Conservation (phyloP, 257 asterid species). For the Misopates orontium region DNA sequence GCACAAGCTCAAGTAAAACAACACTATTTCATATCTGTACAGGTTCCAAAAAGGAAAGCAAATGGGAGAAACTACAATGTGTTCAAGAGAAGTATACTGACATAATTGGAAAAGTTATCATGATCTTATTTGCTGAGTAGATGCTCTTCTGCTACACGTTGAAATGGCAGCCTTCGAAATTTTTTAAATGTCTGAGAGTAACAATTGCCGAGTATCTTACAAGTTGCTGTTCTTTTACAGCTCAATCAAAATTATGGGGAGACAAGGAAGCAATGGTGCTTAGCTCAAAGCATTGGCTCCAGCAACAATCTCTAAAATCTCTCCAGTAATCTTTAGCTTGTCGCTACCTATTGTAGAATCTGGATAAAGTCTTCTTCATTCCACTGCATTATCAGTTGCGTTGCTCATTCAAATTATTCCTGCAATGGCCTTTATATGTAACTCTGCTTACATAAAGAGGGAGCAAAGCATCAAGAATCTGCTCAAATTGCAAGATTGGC, state of each 20-base stretch:
- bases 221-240: conserved; percentile 8
- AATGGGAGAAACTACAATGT: no score
- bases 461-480: conserved; percentile 80
- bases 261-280: conserved; percentile 13
- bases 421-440: conserved; percentile 81
- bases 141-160: no score
- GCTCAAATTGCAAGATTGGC: conserved; percentile 86
- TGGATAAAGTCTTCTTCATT: conserved; percentile 65
- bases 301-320: conserved; percentile 92
- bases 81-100: no score
- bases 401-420: conserved; percentile 88
- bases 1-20: no score
- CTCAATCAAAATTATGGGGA: conserved; percentile 17
- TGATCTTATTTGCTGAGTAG: no score
- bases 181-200: no score
- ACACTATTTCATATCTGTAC: no score
- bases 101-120: no score
- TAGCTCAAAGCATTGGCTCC: conserved; percentile 67
- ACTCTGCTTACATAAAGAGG: conserved; percentile 87
- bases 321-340: conserved; percentile 92
- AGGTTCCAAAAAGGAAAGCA: no score
- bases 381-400: conserved; percentile 74
- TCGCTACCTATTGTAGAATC: conserved; percentile 68
- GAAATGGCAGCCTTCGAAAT: no score
- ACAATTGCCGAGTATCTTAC: no score